A percentile compares a stretch with the other conserved stretches of the same genome.
Conservation (phyloP, 805 yeast species). For the Ogataea angusta region DNA sequence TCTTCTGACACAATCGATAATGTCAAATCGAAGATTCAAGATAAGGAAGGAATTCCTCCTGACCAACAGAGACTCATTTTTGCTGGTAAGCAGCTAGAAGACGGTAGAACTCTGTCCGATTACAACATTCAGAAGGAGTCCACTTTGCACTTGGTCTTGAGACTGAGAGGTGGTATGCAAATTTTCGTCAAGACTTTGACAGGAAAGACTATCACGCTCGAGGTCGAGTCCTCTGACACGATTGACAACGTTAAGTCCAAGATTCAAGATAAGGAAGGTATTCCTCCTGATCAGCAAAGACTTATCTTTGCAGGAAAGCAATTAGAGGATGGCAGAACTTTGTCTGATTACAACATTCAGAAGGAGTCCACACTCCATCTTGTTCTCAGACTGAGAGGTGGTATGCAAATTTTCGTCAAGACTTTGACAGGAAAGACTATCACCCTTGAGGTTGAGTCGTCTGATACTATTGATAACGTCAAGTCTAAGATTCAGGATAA, state of each 20-base stretch:
- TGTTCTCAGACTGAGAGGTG: constrained; percentile 40
- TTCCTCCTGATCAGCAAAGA: constrained; percentile 42
- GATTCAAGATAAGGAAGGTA: constrained; percentile 42
- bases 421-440: constrained; percentile 89
- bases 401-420: constrained; percentile 88
- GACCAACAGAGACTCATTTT: constrained; percentile 42
- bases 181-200: constrained; percentile 87
- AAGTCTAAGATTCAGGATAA: constrained; percentile 43
- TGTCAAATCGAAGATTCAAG: constrained; percentile 42
- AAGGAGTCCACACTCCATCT: constrained; percentile 39
- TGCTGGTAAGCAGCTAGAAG: constrained; percentile 44
- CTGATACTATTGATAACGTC: constrained; percentile 44
- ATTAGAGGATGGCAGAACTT: constrained; percentile 74
- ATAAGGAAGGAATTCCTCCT: constrained; percentile 42
- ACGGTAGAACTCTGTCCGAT: constrained; percentile 92
- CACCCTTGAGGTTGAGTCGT: constrained; percentile 52
- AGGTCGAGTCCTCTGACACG: constrained; percentile 53
- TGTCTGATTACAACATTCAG: constrained; percentile 69
- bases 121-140: constrained; percentile 48
- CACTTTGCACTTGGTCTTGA: constrained; percentile 34
- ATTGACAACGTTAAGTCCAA: constrained; percentile 42
- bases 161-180: constrained; percentile 64
- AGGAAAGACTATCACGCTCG: constrained; percentile 79
- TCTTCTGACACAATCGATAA: constrained; percentile 44
- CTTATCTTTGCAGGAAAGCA: constrained; percentile 44